phyloP scores from a whole-genome alignment of 2,329 filamentous ascomycete species.

The Pleomassaria siparia region DNA sequence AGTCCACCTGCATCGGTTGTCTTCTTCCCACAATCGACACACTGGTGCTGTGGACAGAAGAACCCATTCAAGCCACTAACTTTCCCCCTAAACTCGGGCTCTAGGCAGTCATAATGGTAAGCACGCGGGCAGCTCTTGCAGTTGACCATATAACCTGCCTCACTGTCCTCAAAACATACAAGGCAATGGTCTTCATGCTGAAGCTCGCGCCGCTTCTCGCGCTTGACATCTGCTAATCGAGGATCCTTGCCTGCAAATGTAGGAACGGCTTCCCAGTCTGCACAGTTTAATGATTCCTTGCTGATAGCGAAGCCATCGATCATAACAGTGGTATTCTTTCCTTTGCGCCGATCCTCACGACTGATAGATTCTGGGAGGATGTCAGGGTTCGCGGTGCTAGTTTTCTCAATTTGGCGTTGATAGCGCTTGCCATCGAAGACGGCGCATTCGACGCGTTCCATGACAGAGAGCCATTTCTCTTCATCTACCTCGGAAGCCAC shows the following conservation, averaged over 20 bases:
- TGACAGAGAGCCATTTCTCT: constrained; percentile 57
- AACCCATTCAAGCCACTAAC: constrained; percentile 50
- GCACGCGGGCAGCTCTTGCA: constrained; percentile 58
- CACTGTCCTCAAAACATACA: constrained; percentile 43
- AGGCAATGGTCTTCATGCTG: constrained; percentile 56
- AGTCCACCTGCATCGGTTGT: constrained; percentile 53
- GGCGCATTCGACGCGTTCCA: constrained; percentile 59
- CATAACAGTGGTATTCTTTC: constrained; percentile 61
- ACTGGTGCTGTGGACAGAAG: constrained; percentile 59
- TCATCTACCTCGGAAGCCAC: constrained; percentile 51
- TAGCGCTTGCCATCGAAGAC: constrained; percentile 60
- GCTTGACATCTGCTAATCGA: constrained; percentile 51
- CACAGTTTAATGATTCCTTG: constrained; percentile 58
- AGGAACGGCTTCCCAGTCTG: constrained; percentile 59
- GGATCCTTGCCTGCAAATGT: constrained; percentile 59
- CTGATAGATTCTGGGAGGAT: constrained; percentile 44
- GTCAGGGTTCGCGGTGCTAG: constrained; percentile 23
- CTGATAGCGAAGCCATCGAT: constrained; percentile 58
- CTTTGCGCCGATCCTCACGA: constrained; percentile 53
- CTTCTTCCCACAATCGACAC: constrained; percentile 55
- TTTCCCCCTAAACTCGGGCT: constrained; percentile 43
- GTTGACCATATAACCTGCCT: constrained; percentile 50
- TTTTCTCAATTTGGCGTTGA: constrained; percentile 40
- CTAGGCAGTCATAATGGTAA: constrained; percentile 57
- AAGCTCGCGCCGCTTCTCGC: constrained; percentile 52